Conservation (phyloP, 495 filamentous ascomycete species). For the Haplographium delicatum region DNA sequence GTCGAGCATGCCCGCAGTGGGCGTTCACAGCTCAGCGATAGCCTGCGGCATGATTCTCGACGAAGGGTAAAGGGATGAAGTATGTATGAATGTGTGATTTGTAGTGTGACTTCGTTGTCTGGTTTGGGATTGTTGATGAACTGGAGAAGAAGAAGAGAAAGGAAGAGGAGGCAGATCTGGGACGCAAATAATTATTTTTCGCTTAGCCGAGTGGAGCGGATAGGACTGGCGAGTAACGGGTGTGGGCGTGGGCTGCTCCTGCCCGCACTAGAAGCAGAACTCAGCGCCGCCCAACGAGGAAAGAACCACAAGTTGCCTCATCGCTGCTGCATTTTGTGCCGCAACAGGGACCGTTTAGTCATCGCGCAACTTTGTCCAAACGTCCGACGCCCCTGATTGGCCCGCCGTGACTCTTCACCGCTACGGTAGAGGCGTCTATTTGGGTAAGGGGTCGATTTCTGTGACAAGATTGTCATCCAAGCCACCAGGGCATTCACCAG, state of each 20-base stretch:
- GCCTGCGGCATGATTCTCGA: constrained; percentile 82
- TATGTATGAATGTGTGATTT: constrained; percentile 34
- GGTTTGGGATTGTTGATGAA: constrained; percentile 29
- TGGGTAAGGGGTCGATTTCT: too few species aligned
- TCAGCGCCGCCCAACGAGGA: not conserved
- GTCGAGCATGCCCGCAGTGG: constrained; percentile 61
- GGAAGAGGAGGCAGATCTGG: constrained; percentile 7
- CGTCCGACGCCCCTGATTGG: too few species aligned
- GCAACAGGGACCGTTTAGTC: not conserved
- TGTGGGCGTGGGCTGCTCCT: too few species aligned
- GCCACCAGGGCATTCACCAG: too few species aligned
- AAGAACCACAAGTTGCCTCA: not conserved
- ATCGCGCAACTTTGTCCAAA: not conserved
- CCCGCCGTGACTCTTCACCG: too few species aligned
- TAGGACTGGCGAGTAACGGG: too few species aligned
- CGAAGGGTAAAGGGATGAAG: constrained; percentile 51
- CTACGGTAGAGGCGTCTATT: too few species aligned
- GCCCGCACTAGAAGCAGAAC: not conserved
- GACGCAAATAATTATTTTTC: constrained; percentile 17
- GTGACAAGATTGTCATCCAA: too few species aligned
- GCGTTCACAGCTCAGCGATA: constrained; percentile 91
- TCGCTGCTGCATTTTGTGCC: not conserved
- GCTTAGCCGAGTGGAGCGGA: constrained; percentile 19
- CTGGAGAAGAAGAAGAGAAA: constrained; percentile 27
- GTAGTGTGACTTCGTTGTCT: constrained; percentile 70